Conservation (phyloP, 192 early-diverging fungal species). For the Backusella australiensis region DNA sequence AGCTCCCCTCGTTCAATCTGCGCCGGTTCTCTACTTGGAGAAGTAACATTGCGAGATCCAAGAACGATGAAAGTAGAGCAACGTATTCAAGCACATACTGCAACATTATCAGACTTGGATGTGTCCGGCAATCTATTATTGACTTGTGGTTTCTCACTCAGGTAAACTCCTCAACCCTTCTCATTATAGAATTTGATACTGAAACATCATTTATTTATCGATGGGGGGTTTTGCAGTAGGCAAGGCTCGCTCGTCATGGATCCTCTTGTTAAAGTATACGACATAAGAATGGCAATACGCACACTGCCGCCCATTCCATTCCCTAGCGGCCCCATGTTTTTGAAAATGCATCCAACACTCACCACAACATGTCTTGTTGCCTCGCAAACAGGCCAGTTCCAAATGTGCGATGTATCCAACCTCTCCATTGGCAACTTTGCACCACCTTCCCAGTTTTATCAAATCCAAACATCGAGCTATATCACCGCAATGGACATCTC, state of each 20-base stretch:
- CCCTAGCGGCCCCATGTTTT: slow-evolving; percentile 58
- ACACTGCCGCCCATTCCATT: slow-evolving; percentile 71
- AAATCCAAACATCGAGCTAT: slow-evolving; percentile 56
- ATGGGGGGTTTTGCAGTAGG: slow-evolving; percentile 7
- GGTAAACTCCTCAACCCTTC: slow-evolving; percentile 32
- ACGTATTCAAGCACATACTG: slow-evolving; percentile 71
- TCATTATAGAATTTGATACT: background rate
- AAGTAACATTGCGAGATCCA: slow-evolving; percentile 67
- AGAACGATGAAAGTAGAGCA: slow-evolving; percentile 59
- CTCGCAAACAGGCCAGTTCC: slow-evolving; percentile 68
- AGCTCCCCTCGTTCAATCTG: slow-evolving; percentile 54
- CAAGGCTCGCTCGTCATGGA: slow-evolving; percentile 66
- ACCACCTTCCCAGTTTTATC: slow-evolving; percentile 50
- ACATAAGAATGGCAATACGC: slow-evolving; percentile 67
- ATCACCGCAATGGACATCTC: slow-evolving; percentile 78
- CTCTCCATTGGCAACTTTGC: slow-evolving; percentile 36
- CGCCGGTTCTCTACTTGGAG: slow-evolving; percentile 64
- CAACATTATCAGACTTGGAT: slow-evolving; percentile 74
- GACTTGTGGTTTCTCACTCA: slow-evolving; percentile 72
- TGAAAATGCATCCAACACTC: slow-evolving; percentile 73
- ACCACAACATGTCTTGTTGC: slow-evolving; percentile 63
- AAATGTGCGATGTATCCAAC: slow-evolving; percentile 63
- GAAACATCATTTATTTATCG: background rate
- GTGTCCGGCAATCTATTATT: slow-evolving; percentile 69
- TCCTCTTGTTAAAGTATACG: slow-evolving; percentile 80